Evolutionary conservation across 192 early-diverging fungal species (phyloP), one percentile per base, ranked within the genome.

Genomic region (Podochytrium sp.): DNA sequence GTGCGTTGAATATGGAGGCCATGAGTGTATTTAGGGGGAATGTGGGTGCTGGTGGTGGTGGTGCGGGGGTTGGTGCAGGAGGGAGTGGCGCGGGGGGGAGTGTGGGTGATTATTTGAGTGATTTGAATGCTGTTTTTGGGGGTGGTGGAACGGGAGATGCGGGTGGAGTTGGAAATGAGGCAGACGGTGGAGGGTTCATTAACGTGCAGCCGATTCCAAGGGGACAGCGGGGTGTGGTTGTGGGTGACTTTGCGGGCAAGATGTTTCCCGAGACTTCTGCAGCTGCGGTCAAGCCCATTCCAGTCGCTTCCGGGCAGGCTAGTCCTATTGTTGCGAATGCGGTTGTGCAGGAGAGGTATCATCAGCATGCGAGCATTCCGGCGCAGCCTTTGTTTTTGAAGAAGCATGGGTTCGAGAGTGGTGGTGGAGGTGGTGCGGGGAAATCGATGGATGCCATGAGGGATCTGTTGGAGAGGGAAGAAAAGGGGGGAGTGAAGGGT

Each of bases 1-100:
- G 79, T 59, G 82, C 82, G 12, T 53, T 84, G 4, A 84, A 84
- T 51, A 84, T 84, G 82, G 82, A 84, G 55, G 82, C 82, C 7
- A 80, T 84, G 82, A 57, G 55, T 43, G 78, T 84, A 57, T 81
- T 84, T 59, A 73, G 80, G 23, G 39, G n/a, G n/a, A n/a, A n/a
- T n/a, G n/a, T n/a, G n/a, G n/a, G n/a, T n/a, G n/a, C 67, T 52
- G 69, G 63, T 0, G 25, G 18, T 25, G 23, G 23, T 55, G 52
- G 52, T 47, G 43, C 10, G 5, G n/a, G 5, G 29, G 7, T 27
- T 55, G 43, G 20, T 55, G 23, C 5, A 55, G 5, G 52, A 55
- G 18, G 52, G 23, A 6, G 3, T 55, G 23, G 18, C 52, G 23
- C 52, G n/a, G 18, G 29, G n/a, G 3, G 29, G 7, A 55, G n/a